Evolutionary conservation across 441 rosid species (phyloP), one percentile per base, ranked within the genome.

Genomic region (Pelargonium citronellum): DNA sequence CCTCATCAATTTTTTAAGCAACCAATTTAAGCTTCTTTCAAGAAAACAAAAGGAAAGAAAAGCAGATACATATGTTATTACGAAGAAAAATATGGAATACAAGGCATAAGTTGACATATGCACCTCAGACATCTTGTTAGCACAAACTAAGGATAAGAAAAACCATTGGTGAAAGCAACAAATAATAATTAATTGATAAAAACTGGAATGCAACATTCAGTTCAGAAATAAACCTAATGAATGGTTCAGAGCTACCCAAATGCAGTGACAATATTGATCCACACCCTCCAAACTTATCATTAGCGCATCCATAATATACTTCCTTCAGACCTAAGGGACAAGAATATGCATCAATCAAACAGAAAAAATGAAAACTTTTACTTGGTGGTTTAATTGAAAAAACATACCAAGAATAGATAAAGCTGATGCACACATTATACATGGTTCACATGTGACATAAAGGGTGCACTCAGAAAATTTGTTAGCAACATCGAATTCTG

Each of bases 351-450:
- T 12, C 60, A 67, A 47, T 12, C 0, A 57, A 67, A 55, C 9
- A 68, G 39, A 58, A 7, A 58, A 30, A 44, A 17, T 20, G 51
- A 58, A 15, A 67, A 20, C 4, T 43, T 43, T 61, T 16, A 51
- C 27, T 9, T 43, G 27, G 37, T 53, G 61, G 67, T 39, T 49
- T 47, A 24, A 67, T 34, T 9, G 34, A 72, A 69, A 49, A 55
- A 46, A 8, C 47, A 75, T 87, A 89, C 92, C 90, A 53, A 91
- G 82, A 78, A 87, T 82, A 2, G 96, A 88, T 75, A 89, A 80
- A 62, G 97, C 96, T 0, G 92, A 82, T 73, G 96, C 97, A 78
- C 98, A 92, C 97, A 92, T 92, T 67, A 91, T 91, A 78, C 98
- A 92, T n/a, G 94, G 96, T 83, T 91, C 98, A 79, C 98, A 89